Conservation (phyloP, 2,329 filamentous ascomycete genomes). For the Fusarium sterilihyphosum region DNA sequence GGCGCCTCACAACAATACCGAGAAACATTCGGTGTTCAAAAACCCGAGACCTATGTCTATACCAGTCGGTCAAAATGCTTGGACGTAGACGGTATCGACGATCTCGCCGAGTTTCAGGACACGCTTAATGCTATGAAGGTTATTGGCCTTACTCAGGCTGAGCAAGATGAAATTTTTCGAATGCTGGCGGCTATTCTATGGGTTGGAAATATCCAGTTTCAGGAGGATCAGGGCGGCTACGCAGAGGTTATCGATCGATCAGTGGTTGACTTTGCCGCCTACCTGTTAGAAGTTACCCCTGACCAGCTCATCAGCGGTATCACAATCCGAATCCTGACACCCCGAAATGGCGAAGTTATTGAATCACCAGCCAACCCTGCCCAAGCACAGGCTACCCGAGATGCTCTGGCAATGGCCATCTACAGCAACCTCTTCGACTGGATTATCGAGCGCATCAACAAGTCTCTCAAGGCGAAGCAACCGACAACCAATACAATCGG, state of each 20-base stretch:
- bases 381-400: slow-evolving; percentile 86
- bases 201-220: slow-evolving; percentile 93
- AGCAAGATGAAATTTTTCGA: slow-evolving; percentile 96
- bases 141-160: slow-evolving; percentile 86
- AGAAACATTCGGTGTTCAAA: slow-evolving; percentile 88
- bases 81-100: slow-evolving; percentile 94
- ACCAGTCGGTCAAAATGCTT: slow-evolving; percentile 94
- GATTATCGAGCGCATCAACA: slow-evolving; percentile 94
- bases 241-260: slow-evolving; percentile 88
- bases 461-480: slow-evolving; percentile 82
- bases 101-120: slow-evolving; percentile 86
- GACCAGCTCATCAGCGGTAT: slow-evolving; percentile 85
- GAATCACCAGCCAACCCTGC: slow-evolving; percentile 85
- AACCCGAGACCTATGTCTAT: slow-evolving; percentile 91
- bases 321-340: slow-evolving; percentile 85
- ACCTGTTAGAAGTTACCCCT: slow-evolving; percentile 88
- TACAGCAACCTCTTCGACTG: slow-evolving; percentile 99
- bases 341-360: slow-evolving; percentile 72
- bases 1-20: slow-evolving; percentile 88
- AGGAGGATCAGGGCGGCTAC: slow-evolving; percentile 89
- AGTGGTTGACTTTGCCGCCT: slow-evolving; percentile 93
- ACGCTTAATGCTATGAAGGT: slow-evolving; percentile 94
- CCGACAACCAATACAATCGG: slow-evolving; percentile 85
- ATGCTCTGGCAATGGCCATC: slow-evolving; percentile 93
- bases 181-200: slow-evolving; percentile 93